Percentiles rank a stretch among this genome's conserved stretches.
These are phyloP conservation scores for Odontarrhena argentea DNA, from an alignment of 345 rosid species.

Conservation along the genomic window DNA sequence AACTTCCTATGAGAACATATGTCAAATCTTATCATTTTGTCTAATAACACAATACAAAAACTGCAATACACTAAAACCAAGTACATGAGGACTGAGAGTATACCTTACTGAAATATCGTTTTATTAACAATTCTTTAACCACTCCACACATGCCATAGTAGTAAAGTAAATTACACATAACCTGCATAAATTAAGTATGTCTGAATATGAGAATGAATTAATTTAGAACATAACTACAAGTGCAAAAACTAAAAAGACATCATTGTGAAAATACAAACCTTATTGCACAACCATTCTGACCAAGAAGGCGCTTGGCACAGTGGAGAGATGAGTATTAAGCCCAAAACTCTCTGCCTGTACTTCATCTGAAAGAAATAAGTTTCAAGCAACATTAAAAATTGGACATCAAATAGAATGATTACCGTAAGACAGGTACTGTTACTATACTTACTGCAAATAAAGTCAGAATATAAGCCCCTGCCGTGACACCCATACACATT, in stretches of 20 bases:
- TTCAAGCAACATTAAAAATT: neutral
- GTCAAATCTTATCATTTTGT: constrained; percentile 36
- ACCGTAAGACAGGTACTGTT: neutral
- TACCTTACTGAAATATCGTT: constrained; percentile 96
- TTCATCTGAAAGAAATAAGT: constrained; percentile 57
- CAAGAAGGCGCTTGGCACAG: constrained; percentile 92
- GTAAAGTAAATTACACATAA: constrained; percentile 79
- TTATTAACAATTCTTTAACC: constrained; percentile 80
- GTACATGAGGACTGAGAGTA: constrained; percentile 14
- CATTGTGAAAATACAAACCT: constrained; percentile 50
- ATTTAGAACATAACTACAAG: constrained; percentile 9
- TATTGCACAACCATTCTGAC: constrained; percentile 90
- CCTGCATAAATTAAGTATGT: constrained; percentile 49
- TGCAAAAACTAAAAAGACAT: constrained; percentile 21
- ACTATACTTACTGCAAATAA: constrained; percentile 77
- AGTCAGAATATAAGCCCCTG: constrained; percentile 94
- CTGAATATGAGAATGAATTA: constrained; percentile 19
- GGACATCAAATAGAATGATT: constrained; percentile 1
- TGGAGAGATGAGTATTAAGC: constrained; percentile 93
- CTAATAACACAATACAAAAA: constrained; percentile 15
- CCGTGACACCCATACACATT: constrained; percentile 98
- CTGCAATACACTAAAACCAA: constrained; percentile 5
- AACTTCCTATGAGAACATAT: constrained; percentile 63
- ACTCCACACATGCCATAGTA: constrained; percentile 94
- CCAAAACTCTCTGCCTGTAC: constrained; percentile 83